phyloP scores from a whole-genome alignment of 108 stramenopile genomes.

The Aurantiochytrium sp. region DNA sequence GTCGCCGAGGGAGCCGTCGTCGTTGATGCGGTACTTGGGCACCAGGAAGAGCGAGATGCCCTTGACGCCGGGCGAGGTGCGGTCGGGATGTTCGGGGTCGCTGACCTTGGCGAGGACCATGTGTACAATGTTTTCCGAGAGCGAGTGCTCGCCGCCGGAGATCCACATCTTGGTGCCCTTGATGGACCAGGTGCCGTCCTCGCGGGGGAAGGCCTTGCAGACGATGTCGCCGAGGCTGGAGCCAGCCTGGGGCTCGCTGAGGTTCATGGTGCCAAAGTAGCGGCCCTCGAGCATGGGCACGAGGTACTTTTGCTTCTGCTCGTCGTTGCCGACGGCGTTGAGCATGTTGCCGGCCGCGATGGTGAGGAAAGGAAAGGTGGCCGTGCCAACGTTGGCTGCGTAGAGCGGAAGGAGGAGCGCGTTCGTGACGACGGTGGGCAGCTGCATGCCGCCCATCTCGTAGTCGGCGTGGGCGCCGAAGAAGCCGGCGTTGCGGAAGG shows the following conservation, averaged over 20 bases:
- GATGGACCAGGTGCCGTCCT: constrained; percentile 17
- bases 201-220: neutral
- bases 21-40: constrained; percentile 33
- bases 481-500: neutral
- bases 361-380: constrained; percentile 27
- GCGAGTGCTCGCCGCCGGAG: constrained; percentile 33
- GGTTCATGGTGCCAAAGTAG: constrained; percentile 35
- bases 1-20: neutral
- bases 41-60: constrained; percentile 42
- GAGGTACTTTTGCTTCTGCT: constrained; percentile 35
- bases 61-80: constrained; percentile 10
- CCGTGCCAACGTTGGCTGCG: constrained; percentile 27
- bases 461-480: constrained; percentile 6
- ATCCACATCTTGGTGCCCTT: constrained; percentile 45
- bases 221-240: neutral
- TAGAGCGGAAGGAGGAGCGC: neutral
- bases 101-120: constrained; percentile 39
- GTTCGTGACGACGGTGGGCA: neutral
- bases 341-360: constrained; percentile 33
- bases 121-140: constrained; percentile 40
- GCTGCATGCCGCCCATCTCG: constrained; percentile 11
- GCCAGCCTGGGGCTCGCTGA: constrained; percentile 38
- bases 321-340: neutral
- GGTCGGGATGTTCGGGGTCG: neutral
- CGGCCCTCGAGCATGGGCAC: neutral